A percentile compares a stretch with the other conserved stretches of the same genome.
These are phyloP conservation scores for Thermothelomyces thermophilus DNA, from an alignment of 2,329 filamentous ascomycete species.

Conservation along the genomic window DNA sequence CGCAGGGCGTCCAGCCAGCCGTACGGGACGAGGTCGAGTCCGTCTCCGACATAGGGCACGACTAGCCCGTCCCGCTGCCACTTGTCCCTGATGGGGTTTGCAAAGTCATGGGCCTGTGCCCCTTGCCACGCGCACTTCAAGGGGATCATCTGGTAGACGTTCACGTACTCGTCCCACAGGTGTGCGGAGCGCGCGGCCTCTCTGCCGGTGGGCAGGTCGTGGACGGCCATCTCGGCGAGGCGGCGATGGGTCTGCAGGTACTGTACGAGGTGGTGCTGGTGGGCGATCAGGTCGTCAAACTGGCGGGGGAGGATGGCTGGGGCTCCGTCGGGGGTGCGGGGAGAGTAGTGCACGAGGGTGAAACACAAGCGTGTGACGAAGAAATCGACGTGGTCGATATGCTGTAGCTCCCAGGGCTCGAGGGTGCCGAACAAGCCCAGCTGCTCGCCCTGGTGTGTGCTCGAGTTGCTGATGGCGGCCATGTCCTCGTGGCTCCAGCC, in stretches of 20 bases:
- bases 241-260: not conserved
- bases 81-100: not conserved
- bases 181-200: not conserved
- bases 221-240: not conserved
- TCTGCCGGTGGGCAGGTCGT: not conserved
- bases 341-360: not conserved
- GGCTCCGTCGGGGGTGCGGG: not conserved
- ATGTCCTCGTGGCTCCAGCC: not conserved
- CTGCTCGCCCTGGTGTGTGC: not conserved
- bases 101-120: not conserved
- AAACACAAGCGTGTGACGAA: conserved; percentile 1
- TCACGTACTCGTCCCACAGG: not conserved
- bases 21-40: not conserved
- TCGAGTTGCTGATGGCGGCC: conserved; percentile 3
- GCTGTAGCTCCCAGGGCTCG: conserved; percentile 3
- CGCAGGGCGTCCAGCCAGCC: not conserved
- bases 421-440: not conserved
- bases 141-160: not conserved
- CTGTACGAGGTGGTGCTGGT: not conserved
- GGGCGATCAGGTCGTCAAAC: not conserved
- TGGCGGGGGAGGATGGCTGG: not conserved
- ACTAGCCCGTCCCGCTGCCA: not conserved
- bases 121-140: not conserved
- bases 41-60: not conserved
- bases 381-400: conserved; percentile 4